Conservation (phyloP, 495 filamentous ascomycete genomes). For the Staphylotrichum tortipilum region DNA sequence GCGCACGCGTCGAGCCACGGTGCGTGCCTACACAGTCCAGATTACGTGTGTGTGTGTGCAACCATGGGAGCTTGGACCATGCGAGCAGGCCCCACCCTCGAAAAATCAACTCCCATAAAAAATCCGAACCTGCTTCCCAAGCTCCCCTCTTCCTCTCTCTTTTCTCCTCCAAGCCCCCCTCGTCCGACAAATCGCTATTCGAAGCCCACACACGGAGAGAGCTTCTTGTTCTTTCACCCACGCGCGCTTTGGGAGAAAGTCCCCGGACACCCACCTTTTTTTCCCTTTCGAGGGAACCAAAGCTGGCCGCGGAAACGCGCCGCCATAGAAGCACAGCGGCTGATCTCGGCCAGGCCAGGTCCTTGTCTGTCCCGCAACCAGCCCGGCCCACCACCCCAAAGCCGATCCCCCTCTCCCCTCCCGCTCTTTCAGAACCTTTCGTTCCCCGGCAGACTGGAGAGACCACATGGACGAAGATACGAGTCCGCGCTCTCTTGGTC, state of each 20-base stretch:
- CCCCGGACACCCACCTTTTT: slow-evolving; percentile 81
- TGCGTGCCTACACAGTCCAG: no score
- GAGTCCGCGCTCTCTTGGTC: slow-evolving; percentile 61
- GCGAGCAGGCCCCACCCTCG: slow-evolving; percentile 1
- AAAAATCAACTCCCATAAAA: slow-evolving; percentile 15
- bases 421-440: no score
- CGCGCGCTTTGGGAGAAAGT: slow-evolving; percentile 97
- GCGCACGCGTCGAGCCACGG: no score
- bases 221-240: slow-evolving; percentile 29
- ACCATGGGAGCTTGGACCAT: slow-evolving; percentile 2
- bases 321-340: slow-evolving; percentile 94
- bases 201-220: slow-evolving; percentile 94
- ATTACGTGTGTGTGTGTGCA: no score
- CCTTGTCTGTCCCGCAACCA: slow-evolving; percentile 43
- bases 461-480: slow-evolving; percentile 73
- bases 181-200: slow-evolving; percentile 99
- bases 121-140: slow-evolving; percentile 7
- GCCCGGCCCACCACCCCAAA: slow-evolving; percentile 33
- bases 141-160: slow-evolving; percentile 24
- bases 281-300: neutral
- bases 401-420: slow-evolving; percentile 18
- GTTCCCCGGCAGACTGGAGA: slow-evolving; percentile 18
- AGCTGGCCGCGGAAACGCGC: slow-evolving; percentile 77
- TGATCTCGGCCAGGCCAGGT: slow-evolving; percentile 50
- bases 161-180: slow-evolving; percentile 58